Conservation (phyloP, 495 filamentous ascomycete genomes). For the Neurospora sp. region DNA sequence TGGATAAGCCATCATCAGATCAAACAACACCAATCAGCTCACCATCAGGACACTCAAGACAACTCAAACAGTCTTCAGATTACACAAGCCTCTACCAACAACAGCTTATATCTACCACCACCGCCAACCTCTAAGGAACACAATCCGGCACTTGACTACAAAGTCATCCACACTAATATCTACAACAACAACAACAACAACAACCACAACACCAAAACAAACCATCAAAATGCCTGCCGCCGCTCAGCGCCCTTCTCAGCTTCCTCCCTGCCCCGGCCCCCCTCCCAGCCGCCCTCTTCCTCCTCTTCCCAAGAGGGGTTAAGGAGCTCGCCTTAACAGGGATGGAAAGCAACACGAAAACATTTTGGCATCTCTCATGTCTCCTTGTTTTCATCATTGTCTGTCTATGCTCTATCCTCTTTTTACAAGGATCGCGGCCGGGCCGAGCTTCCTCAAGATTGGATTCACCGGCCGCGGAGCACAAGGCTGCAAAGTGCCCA, state of each 20-base stretch:
- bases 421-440: conserved; percentile 10
- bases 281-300: conserved; percentile 76
- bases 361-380: conserved; percentile 8
- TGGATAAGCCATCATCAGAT: conserved; percentile 21
- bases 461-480: conserved; percentile 4
- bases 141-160: neutral
- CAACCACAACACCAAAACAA: conserved; percentile 7
- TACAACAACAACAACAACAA: neutral
- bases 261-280: conserved; percentile 78
- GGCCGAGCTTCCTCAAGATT: conserved; percentile 6
- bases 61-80: conserved; percentile 3
- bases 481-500: conserved; percentile 12
- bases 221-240: conserved; percentile 49
- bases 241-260: conserved; percentile 53
- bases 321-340: conserved; percentile 4
- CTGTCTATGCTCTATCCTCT: conserved; percentile 2
- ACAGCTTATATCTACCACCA: conserved; percentile 1
- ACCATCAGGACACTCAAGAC: conserved; percentile 10
- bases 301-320: conserved; percentile 63
- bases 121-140: neutral
- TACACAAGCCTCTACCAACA: neutral
- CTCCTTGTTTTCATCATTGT: conserved; percentile 4
- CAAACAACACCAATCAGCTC: conserved; percentile 14
- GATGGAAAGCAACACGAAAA: neutral
- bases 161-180: neutral